Evolutionary conservation across 805 yeast genomes (phyloP).

Genomic region (Teunomyces tritomae): DNA sequence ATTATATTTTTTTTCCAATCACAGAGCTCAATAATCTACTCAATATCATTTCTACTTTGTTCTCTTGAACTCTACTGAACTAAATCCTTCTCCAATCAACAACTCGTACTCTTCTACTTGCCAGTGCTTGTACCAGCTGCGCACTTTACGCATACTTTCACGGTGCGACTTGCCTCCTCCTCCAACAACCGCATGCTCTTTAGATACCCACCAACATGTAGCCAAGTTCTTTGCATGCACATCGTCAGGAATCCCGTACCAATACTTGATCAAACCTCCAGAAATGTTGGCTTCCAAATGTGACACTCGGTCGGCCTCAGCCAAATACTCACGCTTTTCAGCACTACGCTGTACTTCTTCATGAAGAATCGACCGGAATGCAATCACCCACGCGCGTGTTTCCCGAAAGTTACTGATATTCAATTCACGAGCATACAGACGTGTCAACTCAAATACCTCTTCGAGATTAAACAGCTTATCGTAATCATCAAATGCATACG

Average conservation of each 20-base stretch:
- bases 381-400: slow-evolving; percentile 28
- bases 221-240: slow-evolving; percentile 33
- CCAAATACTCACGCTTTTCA: slow-evolving; percentile 23
- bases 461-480: slow-evolving; percentile 25
- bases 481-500: slow-evolving; percentile 26
- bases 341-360: slow-evolving; percentile 22
- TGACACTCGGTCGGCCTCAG: slow-evolving; percentile 28
- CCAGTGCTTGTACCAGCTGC: slow-evolving; percentile 35
- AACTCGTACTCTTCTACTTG: slow-evolving; percentile 32
- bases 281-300: slow-evolving; percentile 34
- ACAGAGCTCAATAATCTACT: no score
- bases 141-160: slow-evolving; percentile 26
- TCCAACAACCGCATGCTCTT: slow-evolving; percentile 28
- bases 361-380: slow-evolving; percentile 29
- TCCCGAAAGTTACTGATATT: slow-evolving; percentile 9
- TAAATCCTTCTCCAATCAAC: background rate
- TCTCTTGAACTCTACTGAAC: background rate
- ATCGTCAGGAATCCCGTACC: slow-evolving; percentile 38
- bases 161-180: slow-evolving; percentile 34
- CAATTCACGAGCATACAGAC: slow-evolving; percentile 10
- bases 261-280: slow-evolving; percentile 39
- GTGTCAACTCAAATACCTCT: slow-evolving; percentile 15
- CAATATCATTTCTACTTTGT: background rate
- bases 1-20: no score
- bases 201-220: slow-evolving; percentile 37